Percentiles rank a stretch among this genome's conserved stretches.
phyloP scores from a whole-genome alignment of 768 basidiomycete genomes.

The Filobasidium wieringae region DNA sequence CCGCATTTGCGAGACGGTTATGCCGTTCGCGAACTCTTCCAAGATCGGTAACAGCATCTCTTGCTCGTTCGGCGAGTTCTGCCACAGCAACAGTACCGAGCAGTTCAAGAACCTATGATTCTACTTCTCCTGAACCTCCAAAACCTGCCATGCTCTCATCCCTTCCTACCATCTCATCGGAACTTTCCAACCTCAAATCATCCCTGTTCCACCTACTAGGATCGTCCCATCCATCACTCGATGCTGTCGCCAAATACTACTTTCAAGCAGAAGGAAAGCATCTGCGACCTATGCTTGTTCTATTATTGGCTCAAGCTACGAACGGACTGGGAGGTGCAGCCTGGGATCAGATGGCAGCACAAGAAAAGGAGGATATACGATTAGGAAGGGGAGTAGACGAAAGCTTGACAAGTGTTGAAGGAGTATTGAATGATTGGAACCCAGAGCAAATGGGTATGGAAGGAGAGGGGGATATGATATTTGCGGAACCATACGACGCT shows the following conservation, averaged over 20 bases:
- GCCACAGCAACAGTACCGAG: background rate
- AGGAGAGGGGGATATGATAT: conserved; percentile 17
- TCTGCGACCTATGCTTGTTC: conserved; percentile 73
- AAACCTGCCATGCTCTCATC: background rate
- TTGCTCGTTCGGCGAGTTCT: background rate
- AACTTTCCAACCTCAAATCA: conserved; percentile 59
- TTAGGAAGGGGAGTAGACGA: conserved; percentile 56
- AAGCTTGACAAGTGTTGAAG: conserved; percentile 61
- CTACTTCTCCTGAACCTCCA: background rate
- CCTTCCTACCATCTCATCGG: conserved; percentile 49
- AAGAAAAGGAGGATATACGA: conserved; percentile 37
- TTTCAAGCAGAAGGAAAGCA: conserved; percentile 72
- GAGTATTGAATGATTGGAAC: conserved; percentile 80
- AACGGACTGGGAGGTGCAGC: conserved; percentile 65
- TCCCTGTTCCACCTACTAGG: conserved; percentile 69
- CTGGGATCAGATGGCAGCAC: conserved; percentile 26
- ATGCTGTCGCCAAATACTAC: conserved; percentile 81
- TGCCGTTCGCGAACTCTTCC: background rate
- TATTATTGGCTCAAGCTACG: conserved; percentile 81
- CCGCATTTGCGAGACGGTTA: background rate
- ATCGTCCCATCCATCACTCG: conserved; percentile 74
- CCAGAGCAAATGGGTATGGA: conserved; percentile 42
- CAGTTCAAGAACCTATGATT: too few species aligned
- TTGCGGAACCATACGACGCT: conserved; percentile 26
- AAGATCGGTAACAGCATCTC: too few species aligned